phyloP scores from a whole-genome alignment of 257 asterid genomes.

The Lavandula angustifolia region DNA sequence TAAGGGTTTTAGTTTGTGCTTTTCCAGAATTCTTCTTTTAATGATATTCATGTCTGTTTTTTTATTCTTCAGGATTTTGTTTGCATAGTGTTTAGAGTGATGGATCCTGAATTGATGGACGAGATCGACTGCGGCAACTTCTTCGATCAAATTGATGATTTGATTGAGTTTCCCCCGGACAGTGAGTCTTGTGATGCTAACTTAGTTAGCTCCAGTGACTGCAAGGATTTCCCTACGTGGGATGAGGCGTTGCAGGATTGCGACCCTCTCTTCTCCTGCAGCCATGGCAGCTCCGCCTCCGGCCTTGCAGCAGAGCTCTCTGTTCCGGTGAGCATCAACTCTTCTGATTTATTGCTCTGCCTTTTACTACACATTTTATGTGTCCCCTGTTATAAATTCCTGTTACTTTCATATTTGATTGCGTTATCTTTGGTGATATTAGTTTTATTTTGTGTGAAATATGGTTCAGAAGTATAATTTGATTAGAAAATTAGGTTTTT shows the following conservation, averaged over 20 bases:
- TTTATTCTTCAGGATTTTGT: slow-evolving; percentile 35
- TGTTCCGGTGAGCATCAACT: slow-evolving; percentile 66
- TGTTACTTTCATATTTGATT: too few relatives aligned
- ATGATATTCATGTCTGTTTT: background rate
- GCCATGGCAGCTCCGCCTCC: slow-evolving; percentile 43
- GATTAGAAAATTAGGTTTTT: too few relatives aligned
- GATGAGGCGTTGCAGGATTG: slow-evolving; percentile 55
- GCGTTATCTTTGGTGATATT: too few relatives aligned
- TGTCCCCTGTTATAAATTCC: too few relatives aligned
- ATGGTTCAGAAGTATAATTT: too few relatives aligned
- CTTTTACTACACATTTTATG: background rate
- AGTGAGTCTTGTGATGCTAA: slow-evolving; percentile 51
- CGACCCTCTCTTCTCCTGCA: slow-evolving; percentile 53
- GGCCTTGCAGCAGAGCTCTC: slow-evolving; percentile 79
- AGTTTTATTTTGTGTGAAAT: too few relatives aligned
- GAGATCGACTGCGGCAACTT: slow-evolving; percentile 81
- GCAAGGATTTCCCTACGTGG: slow-evolving; percentile 70
- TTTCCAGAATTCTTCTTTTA: slow-evolving; percentile 5
- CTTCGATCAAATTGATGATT: slow-evolving; percentile 90
- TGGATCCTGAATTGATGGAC: slow-evolving; percentile 67
- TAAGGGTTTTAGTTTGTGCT: background rate
- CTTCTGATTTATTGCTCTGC: background rate
- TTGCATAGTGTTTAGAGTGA: slow-evolving; percentile 30
- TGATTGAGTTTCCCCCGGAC: slow-evolving; percentile 81
- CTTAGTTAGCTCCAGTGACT: slow-evolving; percentile 50